Conservation (phyloP, 176 grass and related monocot species). For the Paspalum notatum region DNA sequence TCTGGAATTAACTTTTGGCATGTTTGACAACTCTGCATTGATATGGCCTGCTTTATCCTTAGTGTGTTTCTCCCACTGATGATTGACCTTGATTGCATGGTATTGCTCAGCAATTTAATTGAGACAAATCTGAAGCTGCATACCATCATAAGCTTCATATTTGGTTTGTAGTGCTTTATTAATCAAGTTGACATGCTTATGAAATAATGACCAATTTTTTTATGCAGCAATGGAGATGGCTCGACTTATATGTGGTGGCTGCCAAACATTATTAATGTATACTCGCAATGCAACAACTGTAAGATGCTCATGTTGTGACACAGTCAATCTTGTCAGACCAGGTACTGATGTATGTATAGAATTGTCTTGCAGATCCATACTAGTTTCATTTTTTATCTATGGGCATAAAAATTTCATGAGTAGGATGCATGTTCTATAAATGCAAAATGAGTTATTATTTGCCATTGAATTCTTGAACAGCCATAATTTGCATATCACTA, state of each 20-base stretch:
- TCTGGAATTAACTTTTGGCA: no score
- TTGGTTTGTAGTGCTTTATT: slow-evolving; percentile 22
- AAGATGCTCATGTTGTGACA: slow-evolving; percentile 84
- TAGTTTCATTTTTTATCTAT: slow-evolving; percentile 18
- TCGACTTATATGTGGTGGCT: slow-evolving; percentile 76
- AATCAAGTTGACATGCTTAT: slow-evolving; percentile 34
- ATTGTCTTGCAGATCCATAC: slow-evolving; percentile 28
- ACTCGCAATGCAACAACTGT: slow-evolving; percentile 66
- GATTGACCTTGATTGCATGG: slow-evolving; percentile 15
- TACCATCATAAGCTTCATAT: slow-evolving; percentile 1
- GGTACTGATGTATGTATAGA: slow-evolving; percentile 50
- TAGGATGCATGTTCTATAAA: slow-evolving; percentile 27
- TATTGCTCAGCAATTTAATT: slow-evolving; percentile 18
- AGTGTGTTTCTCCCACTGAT: background rate
- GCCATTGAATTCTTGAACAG: background rate
- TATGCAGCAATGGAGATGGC: slow-evolving; percentile 71
- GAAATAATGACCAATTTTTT: slow-evolving; percentile 34
- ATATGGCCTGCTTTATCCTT: background rate
- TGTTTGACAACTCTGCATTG: slow-evolving; percentile 6
- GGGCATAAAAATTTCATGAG: slow-evolving; percentile 16
- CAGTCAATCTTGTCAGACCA: slow-evolving; percentile 75
- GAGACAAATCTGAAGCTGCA: background rate
- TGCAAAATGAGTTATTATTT: background rate
- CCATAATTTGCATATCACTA: background rate
- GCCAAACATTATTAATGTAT: slow-evolving; percentile 81